These are phyloP conservation scores for Prunus fruticosa DNA, from an alignment of 306 rosid genomes.

Conservation along the genomic window DNA sequence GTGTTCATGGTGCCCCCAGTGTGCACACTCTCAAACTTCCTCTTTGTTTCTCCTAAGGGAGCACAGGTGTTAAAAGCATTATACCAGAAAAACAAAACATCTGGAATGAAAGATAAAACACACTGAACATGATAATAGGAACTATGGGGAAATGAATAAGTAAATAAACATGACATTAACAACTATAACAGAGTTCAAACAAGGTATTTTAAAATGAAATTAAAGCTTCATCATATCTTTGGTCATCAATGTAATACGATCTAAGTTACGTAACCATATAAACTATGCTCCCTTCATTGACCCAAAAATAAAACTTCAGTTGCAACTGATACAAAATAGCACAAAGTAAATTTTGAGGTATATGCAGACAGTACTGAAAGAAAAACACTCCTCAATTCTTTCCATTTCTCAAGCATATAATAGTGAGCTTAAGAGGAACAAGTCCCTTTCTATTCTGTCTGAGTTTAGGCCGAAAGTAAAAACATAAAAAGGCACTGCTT, in stretches of 20 bases:
- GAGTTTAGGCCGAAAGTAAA: not conserved
- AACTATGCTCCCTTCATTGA: not conserved
- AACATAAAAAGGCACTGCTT: not conserved
- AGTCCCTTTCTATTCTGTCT: not conserved
- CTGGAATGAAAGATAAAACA: not conserved
- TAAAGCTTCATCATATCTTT: not conserved
- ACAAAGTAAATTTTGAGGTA: not conserved
- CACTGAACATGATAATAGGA: not conserved
- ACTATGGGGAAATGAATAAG: not conserved
- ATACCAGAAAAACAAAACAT: slow-evolving; percentile 13
- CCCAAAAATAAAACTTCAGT: not conserved
- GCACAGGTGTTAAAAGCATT: slow-evolving; percentile 8
- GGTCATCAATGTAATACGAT: not conserved
- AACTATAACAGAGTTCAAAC: not conserved
- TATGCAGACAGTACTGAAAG: not conserved
- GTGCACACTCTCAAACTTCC: slow-evolving; percentile 92
- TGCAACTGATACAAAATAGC: not conserved
- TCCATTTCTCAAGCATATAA: not conserved
- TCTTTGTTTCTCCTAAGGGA: slow-evolving; percentile 79
- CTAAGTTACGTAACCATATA: not conserved
- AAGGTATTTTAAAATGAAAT: not conserved
- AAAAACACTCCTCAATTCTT: not conserved
- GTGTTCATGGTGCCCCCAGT: slow-evolving; percentile 82
- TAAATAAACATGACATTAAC: too few species aligned
- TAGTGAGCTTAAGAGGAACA: too few species aligned